Evolutionary conservation across 2,329 filamentous ascomycete species (phyloP), one percentile per base, ranked within the genome.

Genomic region (Orbilia javanica): DNA sequence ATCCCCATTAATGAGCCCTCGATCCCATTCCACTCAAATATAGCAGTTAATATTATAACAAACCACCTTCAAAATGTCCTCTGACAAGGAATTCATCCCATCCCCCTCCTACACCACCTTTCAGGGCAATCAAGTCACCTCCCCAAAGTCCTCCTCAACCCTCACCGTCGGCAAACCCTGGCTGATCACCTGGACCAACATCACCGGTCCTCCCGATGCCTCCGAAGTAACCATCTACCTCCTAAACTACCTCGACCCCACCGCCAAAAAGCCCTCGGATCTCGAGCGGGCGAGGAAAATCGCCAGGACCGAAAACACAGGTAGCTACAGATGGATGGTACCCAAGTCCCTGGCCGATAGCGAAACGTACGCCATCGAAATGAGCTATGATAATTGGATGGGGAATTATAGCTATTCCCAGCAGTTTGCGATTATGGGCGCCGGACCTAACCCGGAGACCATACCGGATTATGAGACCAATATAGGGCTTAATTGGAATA

Each of bases 351-450:
- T 31, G 5, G 22, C 57, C 2, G 39, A 46, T 22, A 39, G 39
- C 3, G 25, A 31, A 1, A 20, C 10, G 0, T 64, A 64, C n/a
- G 44, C 50, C 3, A 64, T 64, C 11, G 60, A 64, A 11, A 64
- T n/a, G 22, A 46, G 44, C 20, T 64, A 22, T 34, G 60, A 64
- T 48, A 18, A 8, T 13, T 34, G 15, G n/a, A 42, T 39, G 60
- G 44, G 44, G 25, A 46, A 64, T 64, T 64, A 48, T 64, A 64
- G 60, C 22, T 64, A 64, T 8, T 64, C 60, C 11, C 10, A 48
- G 4, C 25, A 25, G 60, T 64, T 64, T 48, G 8, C 39, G 22
- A 48, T 64, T 15, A 48, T 64, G 39, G 60, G 60, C 1, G 60
- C 39, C 7, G 44, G 60, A 3, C 1, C 7, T 11, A 48, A 46